A percentile compares a stretch with the other conserved stretches of the same genome.
Evolutionary conservation across 164 flowering plant species (phyloP).

Genomic region (Warburgia ugandensis): DNA sequence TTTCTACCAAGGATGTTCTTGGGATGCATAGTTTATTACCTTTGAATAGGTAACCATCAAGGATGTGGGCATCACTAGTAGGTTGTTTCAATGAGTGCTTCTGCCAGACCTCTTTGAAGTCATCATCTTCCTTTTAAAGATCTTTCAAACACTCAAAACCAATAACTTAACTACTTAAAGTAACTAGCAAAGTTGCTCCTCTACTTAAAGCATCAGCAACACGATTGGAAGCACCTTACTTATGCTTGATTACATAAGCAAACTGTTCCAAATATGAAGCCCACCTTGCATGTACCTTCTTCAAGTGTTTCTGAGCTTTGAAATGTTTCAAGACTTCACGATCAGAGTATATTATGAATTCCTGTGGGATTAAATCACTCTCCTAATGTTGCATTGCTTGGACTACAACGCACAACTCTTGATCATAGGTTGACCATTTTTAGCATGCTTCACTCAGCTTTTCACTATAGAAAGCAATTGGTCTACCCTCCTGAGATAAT

Average conservation of each 20-base stretch:
- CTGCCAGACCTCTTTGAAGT: neutral
- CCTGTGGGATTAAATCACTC: neutral
- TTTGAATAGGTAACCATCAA: neutral
- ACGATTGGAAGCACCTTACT: neutral
- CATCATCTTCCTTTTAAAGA: neutral
- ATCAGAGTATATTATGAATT: neutral
- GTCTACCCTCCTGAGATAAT: neutral
- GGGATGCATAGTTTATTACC: neutral
- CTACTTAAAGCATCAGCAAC: conserved; percentile 5
- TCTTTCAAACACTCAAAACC: conserved; percentile 6
- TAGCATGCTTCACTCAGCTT: neutral
- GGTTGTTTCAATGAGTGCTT: too few species aligned
- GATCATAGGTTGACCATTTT: neutral
- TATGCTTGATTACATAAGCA: neutral
- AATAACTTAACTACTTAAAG: neutral
- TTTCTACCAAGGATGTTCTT: neutral
- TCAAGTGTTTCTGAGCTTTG: neutral
- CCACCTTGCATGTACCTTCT: neutral
- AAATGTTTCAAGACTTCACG: neutral
- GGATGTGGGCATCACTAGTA: neutral
- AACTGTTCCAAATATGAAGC: neutral
- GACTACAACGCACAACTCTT: neutral
- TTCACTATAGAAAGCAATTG: neutral
- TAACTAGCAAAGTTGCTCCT: neutral
- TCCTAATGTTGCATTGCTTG: neutral